Evolutionary conservation across 768 basidiomycete genomes (phyloP).

Genomic region (Rickenella mellea): DNA sequence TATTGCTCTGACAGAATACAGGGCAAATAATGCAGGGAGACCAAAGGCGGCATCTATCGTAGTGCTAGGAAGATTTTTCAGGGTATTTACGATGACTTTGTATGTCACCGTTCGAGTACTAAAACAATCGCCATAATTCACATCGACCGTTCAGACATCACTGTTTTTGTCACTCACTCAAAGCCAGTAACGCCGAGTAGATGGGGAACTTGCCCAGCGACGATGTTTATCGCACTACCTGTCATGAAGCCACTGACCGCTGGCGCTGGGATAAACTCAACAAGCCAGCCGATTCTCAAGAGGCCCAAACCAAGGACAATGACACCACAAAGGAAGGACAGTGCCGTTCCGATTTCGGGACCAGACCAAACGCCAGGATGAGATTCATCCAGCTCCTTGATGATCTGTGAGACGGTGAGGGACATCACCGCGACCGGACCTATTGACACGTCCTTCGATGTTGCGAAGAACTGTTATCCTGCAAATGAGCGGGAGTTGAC

Average conservation of each 20-base stretch:
- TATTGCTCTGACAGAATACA: constrained; percentile 58
- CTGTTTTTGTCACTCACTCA: constrained; percentile 43
- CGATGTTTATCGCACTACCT: constrained; percentile 94
- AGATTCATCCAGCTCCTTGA: constrained; percentile 46
- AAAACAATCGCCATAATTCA: constrained; percentile 1
- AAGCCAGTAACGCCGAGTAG: constrained; percentile 83
- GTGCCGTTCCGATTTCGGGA: constrained; percentile 71
- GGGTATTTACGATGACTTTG: constrained; percentile 82
- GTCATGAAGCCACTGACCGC: constrained; percentile 93
- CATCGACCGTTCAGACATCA: background rate
- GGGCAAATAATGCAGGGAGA: constrained; percentile 55
- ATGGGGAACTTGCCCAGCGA: constrained; percentile 81
- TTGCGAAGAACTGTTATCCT: constrained; percentile 84
- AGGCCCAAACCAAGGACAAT: constrained; percentile 87
- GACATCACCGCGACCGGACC: constrained; percentile 99
- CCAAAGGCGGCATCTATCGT: constrained; percentile 87
- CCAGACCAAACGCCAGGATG: constrained; percentile 48
- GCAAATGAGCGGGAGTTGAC: background rate
- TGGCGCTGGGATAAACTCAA: constrained; percentile 86
- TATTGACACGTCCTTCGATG: constrained; percentile 97
- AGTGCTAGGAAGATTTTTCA: constrained; percentile 69
- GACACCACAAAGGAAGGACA: constrained; percentile 85
- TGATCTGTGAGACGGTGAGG: constrained; percentile 76
- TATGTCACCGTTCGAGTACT: constrained; percentile 84
- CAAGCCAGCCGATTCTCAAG: constrained; percentile 84